Conservation (phyloP, 768 basidiomycete species). For the Ramaria sp. region DNA sequence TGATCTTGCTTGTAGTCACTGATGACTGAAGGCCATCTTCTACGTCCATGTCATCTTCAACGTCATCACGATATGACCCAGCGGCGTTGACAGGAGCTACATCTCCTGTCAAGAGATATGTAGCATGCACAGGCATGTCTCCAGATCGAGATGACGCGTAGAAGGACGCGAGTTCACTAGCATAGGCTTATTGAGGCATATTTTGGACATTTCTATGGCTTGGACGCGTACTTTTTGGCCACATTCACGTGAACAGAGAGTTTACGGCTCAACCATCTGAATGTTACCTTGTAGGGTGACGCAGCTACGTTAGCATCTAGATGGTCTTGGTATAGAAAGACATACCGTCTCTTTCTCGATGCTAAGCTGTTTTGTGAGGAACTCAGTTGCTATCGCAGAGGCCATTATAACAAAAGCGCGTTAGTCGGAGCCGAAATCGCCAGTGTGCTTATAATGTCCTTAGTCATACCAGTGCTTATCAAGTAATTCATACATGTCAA, state of each 20-base stretch:
- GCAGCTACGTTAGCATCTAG: neutral
- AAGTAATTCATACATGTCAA: neutral
- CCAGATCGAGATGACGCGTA: conserved; percentile 34
- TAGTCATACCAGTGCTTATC: neutral
- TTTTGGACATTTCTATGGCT: neutral
- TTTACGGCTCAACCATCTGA: conserved; percentile 62
- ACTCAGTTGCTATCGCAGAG: conserved; percentile 22
- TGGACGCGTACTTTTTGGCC: conserved; percentile 59
- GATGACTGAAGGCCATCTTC: conserved; percentile 32
- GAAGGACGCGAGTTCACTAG: conserved; percentile 55
- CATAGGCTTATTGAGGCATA: neutral
- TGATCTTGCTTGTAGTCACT: conserved; percentile 35
- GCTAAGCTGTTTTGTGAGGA: conserved; percentile 36
- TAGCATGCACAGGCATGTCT: conserved; percentile 43
- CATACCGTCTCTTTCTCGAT: conserved; percentile 34
- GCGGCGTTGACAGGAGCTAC: conserved; percentile 14
- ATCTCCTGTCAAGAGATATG: conserved; percentile 61
- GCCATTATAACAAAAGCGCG: neutral
- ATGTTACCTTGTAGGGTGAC: conserved; percentile 51
- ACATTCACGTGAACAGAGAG: conserved; percentile 63
- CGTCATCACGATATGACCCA: conserved; percentile 12
- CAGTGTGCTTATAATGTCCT: neutral
- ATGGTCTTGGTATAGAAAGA: neutral
- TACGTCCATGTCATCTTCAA: conserved; percentile 33
- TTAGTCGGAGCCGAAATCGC: neutral